Base-by-base conservation (phyloP, 2,329 filamentous ascomycete genomes). In the Sordariomycetes sp. region DNA sequence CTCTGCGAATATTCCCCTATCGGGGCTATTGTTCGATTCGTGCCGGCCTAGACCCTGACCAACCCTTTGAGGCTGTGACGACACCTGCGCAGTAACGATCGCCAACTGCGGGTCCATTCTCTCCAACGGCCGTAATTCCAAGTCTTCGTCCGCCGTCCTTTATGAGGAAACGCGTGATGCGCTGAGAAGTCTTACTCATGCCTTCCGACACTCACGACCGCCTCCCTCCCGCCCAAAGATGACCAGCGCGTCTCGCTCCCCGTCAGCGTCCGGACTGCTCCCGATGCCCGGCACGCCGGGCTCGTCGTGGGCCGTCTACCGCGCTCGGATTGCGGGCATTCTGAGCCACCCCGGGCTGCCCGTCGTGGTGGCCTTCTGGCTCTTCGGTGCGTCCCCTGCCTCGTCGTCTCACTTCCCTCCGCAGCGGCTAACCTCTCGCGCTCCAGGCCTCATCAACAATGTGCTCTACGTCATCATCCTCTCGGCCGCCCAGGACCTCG, bases 391-490 rank as follows among this genome's bases (percentile, higher is more conserved):
- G 61, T 60, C 35, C 60, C 58, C 12, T 34, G 8, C n/a, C 43
- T 50, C 46, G 2, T 6, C 20, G n/a, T 6, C 2, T 14, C 22
- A 43, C 43, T 32, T 22, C 20, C 11, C 5, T n/a, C n/a, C 20
- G 16, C 5, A 24, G 28, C 3, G 25, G 46, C 62, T 66, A 54
- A 66, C 48, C 8, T 11, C 10, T 18, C 18, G 14, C 3, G 37
- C 28, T 46, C 40, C 28, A 74, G 73, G 73, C 58, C 68, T 62
- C 20, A 94, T 97, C 70, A 97, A 99, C 74, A 97, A 97, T 75
- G 90, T 97, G 64, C 88, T 97, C 74, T 97, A 97, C 73, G 93
- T 97, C 59, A 89, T 97, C 70, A 94, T 97, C 69, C 87, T 99
- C 66, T 95, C 91, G 34, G 89, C 94, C 40, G 94, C 94, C 3